phyloP scores from a whole-genome alignment of 2,329 filamentous ascomycete species.

The Clarireedia hainanense region DNA sequence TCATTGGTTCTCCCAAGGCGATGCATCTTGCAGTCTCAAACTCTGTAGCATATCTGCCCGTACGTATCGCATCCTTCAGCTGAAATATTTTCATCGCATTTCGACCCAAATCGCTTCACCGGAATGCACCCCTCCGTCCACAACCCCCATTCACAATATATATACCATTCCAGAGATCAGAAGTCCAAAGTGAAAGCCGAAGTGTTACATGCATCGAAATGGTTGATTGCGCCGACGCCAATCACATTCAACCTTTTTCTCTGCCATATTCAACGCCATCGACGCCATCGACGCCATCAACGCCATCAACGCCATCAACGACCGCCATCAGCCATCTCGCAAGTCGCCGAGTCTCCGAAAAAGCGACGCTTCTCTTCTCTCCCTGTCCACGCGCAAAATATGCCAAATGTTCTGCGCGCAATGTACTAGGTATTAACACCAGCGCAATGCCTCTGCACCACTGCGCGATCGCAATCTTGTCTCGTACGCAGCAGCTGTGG shows the following conservation, averaged over 20 bases:
- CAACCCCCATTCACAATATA: not conserved
- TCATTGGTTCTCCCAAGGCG: too few species aligned
- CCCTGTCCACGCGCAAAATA: not conserved
- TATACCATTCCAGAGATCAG: not conserved
- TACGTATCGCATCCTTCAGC: too few species aligned
- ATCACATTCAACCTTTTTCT: not conserved
- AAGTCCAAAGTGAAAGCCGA: not conserved
- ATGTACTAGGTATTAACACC: not conserved
- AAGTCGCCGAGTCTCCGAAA: slow-evolving; percentile 9
- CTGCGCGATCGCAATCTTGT: not conserved
- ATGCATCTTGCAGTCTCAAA: too few species aligned
- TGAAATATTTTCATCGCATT: too few species aligned
- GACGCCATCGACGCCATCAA: not conserved
- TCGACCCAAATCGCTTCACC: too few species aligned
- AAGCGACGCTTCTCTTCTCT: slow-evolving; percentile 3
- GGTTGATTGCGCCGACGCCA: too few species aligned
- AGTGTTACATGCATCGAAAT: not conserved
- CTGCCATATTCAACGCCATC: not conserved
- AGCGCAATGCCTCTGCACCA: not conserved
- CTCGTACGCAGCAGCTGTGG: not conserved
- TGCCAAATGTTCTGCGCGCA: not conserved
- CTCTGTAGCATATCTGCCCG: too few species aligned
- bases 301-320: not conserved
- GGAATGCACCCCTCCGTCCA: too few species aligned
- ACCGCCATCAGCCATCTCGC: not conserved